These are phyloP conservation scores for Cornus controversa DNA, from an alignment of 148 eudicot genomes.

Conservation along the genomic window DNA sequence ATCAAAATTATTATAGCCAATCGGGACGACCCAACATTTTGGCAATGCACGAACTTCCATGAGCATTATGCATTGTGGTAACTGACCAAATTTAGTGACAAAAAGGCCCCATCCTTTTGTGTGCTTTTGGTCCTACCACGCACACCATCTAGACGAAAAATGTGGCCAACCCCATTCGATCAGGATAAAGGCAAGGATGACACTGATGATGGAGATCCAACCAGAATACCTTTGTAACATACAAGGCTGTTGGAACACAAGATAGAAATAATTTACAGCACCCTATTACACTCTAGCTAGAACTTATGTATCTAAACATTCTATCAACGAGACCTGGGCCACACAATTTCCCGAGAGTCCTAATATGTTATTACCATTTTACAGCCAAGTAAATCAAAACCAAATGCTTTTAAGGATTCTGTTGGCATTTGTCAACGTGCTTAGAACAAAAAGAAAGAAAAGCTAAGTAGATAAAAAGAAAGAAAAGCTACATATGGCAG, in stretches of 20 bases:
- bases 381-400: not conserved
- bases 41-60: too few species aligned
- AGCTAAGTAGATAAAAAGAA: not conserved
- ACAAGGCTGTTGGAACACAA: too few species aligned
- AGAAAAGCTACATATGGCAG: not conserved
- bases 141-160: too few species aligned
- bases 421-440: not conserved
- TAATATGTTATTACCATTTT: not conserved
- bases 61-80: too few species aligned
- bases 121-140: too few species aligned
- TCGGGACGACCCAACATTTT: too few species aligned
- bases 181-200: too few species aligned
- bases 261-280: not conserved
- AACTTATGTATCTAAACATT: not conserved
- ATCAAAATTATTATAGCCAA: too few species aligned
- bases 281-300: not conserved
- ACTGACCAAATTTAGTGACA: too few species aligned
- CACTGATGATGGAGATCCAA: not conserved
- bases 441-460: not conserved
- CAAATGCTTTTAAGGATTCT: not conserved
- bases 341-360: not conserved
- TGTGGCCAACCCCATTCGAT: too few species aligned
- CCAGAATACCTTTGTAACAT: not conserved
- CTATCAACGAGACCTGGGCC: not conserved
- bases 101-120: too few species aligned